A percentile compares a stretch with the other conserved stretches of the same genome.
phyloP scores from a whole-genome alignment of 768 basidiomycete genomes.

The Dictyophora rubrovolvata region DNA sequence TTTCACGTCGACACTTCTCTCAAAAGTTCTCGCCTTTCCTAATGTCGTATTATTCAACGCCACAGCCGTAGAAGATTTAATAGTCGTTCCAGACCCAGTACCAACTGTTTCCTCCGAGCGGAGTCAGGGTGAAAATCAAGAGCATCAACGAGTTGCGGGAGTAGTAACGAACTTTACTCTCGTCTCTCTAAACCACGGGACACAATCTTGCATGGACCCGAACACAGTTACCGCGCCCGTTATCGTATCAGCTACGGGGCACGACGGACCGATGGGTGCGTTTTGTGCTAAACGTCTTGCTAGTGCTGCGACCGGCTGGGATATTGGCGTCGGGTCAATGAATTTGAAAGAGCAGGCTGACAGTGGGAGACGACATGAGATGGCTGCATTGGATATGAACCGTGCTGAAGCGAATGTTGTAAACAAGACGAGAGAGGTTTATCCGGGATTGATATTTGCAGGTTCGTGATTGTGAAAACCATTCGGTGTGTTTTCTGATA shows the following conservation, averaged over 20 bases:
- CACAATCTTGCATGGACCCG: constrained; percentile 67
- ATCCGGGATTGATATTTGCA: constrained; percentile 64
- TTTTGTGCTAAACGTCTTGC: constrained; percentile 74
- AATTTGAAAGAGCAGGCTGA: constrained; percentile 64
- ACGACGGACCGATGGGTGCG: constrained; percentile 73
- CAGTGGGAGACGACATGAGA: constrained; percentile 18
- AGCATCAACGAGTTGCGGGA: constrained; percentile 34
- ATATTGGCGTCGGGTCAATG: constrained; percentile 24
- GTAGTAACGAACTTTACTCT: constrained; percentile 48
- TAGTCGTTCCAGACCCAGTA: constrained; percentile 44
- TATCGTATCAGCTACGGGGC: constrained; percentile 61
- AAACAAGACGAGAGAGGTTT: constrained; percentile 65
- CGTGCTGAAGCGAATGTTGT: constrained; percentile 76
- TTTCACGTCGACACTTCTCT: constrained; percentile 69
- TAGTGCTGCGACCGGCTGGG: constrained; percentile 29
- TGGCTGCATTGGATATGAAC: constrained; percentile 74
- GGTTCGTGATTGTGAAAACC: constrained; percentile 28
- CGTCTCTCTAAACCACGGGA: constrained; percentile 53
- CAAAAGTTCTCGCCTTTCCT: constrained; percentile 56
- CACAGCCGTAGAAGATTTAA: constrained; percentile 73
- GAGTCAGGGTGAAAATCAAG: not conserved
- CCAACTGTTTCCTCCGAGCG: constrained; percentile 13
- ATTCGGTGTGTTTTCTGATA: not conserved
- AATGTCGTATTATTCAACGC: constrained; percentile 72
- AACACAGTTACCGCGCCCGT: constrained; percentile 76